Conservation (phyloP, 306 rosid genomes). For the Inga laurina region DNA sequence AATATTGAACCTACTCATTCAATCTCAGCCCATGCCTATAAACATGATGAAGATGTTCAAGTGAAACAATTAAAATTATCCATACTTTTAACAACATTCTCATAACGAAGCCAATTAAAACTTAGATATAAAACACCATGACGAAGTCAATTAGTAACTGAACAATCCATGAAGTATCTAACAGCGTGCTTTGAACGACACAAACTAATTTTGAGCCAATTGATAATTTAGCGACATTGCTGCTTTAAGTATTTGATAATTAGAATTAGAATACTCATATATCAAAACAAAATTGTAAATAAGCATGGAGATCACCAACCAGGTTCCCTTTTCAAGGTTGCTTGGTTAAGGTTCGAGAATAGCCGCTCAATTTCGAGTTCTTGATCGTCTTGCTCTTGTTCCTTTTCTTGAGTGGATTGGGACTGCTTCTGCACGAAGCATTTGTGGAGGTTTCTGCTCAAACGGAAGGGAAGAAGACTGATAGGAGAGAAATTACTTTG, state of each 20-base stretch:
- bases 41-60: background rate
- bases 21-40: background rate
- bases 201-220: background rate
- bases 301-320: constrained; percentile 39
- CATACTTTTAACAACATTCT: background rate
- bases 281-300: background rate
- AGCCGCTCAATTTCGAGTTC: constrained; percentile 51
- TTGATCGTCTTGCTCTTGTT: constrained; percentile 21
- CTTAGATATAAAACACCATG: background rate
- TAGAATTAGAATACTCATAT: background rate
- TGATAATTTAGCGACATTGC: background rate
- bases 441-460: constrained; percentile 29
- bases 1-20: background rate
- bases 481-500: constrained; percentile 8
- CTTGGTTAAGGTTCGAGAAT: constrained; percentile 75
- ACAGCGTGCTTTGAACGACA: background rate
- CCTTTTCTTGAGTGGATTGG: constrained; percentile 33
- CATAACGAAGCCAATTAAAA: background rate
- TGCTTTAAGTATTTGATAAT: background rate
- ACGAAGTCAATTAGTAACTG: background rate
- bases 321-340: constrained; percentile 75
- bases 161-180: background rate
- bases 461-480: constrained; percentile 22
- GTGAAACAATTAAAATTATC: background rate
- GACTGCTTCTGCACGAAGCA: constrained; percentile 47